Percentiles rank a stretch among this genome's conserved stretches.
phyloP scores from a whole-genome alignment of 495 filamentous ascomycete genomes.

The Penicillium waksmanii region DNA sequence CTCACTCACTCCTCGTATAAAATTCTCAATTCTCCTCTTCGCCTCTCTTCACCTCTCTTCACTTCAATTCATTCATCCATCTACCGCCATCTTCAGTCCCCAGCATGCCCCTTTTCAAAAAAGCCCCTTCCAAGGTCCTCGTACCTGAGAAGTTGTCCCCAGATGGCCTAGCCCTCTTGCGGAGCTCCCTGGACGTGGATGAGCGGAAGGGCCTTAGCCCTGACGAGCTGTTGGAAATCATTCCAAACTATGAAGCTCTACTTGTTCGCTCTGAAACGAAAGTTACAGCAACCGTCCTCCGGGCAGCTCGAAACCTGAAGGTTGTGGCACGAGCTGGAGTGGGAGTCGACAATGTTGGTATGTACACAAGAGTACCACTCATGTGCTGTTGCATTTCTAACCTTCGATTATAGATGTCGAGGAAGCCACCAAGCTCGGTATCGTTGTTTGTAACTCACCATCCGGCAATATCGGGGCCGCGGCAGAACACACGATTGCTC shows the following conservation, averaged over 20 bases:
- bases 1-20: too few species aligned
- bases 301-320: slow-evolving; percentile 61
- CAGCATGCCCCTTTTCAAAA: slow-evolving; percentile 22
- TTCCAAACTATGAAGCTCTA: slow-evolving; percentile 66
- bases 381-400: background rate
- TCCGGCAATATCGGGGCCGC: slow-evolving; percentile 72
- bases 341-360: slow-evolving; percentile 72
- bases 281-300: slow-evolving; percentile 62
- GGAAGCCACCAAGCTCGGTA: slow-evolving; percentile 64
- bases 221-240: slow-evolving; percentile 59
- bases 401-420: slow-evolving; percentile 50
- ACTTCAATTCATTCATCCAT: background rate
- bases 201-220: slow-evolving; percentile 58
- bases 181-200: slow-evolving; percentile 59
- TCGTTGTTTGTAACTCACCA: slow-evolving; percentile 74
- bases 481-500: slow-evolving; percentile 68
- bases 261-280: slow-evolving; percentile 75
- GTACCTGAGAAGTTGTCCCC: slow-evolving; percentile 75
- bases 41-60: background rate
- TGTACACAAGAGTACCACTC: background rate
- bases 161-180: slow-evolving; percentile 67
- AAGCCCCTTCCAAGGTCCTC: slow-evolving; percentile 58
- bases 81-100: background rate
- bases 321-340: slow-evolving; percentile 77
- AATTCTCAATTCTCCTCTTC: background rate